Evolutionary conservation across 139 green algal genomes (phyloP).

Genomic region (Monoraphidium neglectum): DNA sequence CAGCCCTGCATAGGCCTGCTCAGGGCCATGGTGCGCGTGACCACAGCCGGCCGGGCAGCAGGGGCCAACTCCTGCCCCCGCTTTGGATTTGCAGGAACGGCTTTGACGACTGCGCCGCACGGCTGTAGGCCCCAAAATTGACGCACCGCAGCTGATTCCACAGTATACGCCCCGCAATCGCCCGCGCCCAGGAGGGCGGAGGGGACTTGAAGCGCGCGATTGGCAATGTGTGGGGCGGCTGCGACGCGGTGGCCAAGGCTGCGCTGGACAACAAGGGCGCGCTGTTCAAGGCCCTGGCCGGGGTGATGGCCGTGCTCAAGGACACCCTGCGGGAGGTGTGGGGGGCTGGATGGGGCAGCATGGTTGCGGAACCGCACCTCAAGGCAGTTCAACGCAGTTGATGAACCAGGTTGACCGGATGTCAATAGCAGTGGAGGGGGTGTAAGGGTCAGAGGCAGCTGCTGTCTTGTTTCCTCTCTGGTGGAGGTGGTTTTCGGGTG

Average conservation of each 20-base stretch:
- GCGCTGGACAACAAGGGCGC: slow-evolving; percentile 26
- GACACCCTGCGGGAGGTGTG: slow-evolving; percentile 33
- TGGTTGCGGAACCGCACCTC: not conserved
- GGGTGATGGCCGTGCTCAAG: slow-evolving; percentile 20
- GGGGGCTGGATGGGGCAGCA: not conserved
- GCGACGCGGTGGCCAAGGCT: slow-evolving; percentile 13
- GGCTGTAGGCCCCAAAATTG: too few relatives aligned
- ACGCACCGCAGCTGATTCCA: too few relatives aligned
- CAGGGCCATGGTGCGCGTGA: slow-evolving; percentile 10
- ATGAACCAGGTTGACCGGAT: slow-evolving; percentile 5
- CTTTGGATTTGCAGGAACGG: too few relatives aligned
- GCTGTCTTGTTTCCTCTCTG: too few relatives aligned
- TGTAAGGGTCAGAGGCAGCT: slow-evolving; percentile 1
- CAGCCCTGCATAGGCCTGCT: slow-evolving; percentile 16
- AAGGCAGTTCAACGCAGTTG: slow-evolving; percentile 10
- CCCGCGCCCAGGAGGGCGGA: not conserved
- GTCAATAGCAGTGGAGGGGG: not conserved
- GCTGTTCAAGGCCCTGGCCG: slow-evolving; percentile 21
- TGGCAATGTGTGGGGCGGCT: slow-evolving; percentile 18
- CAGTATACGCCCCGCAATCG: too few relatives aligned
- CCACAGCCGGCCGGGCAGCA: too few relatives aligned
- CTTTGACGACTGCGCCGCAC: too few relatives aligned
- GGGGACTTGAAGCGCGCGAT: slow-evolving; percentile 3
- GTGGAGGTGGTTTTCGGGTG: too few relatives aligned
- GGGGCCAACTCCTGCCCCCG: too few relatives aligned